phyloP scores from a whole-genome alignment of 305 asterid species.

The Salvia sclarea region DNA sequence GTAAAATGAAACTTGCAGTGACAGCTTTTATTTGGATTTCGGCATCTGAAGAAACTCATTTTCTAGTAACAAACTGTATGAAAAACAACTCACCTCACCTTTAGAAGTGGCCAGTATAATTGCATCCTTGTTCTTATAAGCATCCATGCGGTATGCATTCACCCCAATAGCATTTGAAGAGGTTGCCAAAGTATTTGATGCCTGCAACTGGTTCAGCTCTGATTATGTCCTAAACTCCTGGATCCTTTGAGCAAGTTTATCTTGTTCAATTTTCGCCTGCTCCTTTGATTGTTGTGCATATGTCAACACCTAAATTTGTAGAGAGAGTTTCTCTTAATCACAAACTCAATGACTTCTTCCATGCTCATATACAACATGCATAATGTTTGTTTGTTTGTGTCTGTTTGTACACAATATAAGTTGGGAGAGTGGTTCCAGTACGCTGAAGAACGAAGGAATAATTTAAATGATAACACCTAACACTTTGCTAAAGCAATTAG shows the following conservation, averaged over 20 bases:
- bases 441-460: conserved; percentile 16
- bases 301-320: conserved; percentile 76
- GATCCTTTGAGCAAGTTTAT: conserved; percentile 92
- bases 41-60: neutral
- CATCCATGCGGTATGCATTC: conserved; percentile 66
- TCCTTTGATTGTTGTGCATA: conserved; percentile 98
- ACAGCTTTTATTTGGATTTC: neutral
- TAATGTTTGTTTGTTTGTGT: neutral
- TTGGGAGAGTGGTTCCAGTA: conserved; percentile 10
- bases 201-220: conserved; percentile 70
- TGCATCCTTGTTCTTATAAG: conserved; percentile 70
- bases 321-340: conserved; percentile 23
- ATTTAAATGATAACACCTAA: conserved; percentile 1
- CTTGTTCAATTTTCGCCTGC: conserved; percentile 87
- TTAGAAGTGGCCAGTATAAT: conserved; percentile 71
- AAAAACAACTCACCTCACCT: conserved; percentile 77
- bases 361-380: neutral
- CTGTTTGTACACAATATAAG: neutral
- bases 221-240: conserved; percentile 94
- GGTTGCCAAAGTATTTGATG: conserved; percentile 58
- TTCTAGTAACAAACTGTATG: conserved; percentile 25
- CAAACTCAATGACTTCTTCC: conserved; percentile 1
- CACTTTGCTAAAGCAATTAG: conserved; percentile 21
- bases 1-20: neutral
- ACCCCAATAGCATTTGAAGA: conserved; percentile 62